Conservation (phyloP, 2,329 filamentous ascomycete genomes). For the Diaporthe ilicicola region DNA sequence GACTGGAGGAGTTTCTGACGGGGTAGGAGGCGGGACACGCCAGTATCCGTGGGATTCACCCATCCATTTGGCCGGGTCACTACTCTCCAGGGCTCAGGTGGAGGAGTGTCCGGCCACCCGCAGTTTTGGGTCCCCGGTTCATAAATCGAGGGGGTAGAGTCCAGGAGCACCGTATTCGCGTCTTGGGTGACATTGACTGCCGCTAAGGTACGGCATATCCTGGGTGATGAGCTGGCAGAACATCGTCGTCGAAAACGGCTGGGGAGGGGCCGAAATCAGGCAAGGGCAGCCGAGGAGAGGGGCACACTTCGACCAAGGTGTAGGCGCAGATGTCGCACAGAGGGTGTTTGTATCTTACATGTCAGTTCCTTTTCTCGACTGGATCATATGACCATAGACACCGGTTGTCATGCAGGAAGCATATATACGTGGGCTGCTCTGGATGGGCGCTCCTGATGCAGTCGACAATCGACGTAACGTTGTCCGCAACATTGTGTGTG, state of each 20-base stretch:
- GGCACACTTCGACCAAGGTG: neutral
- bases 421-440: slow-evolving; percentile 1
- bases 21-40: neutral
- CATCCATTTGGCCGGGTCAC: neutral
- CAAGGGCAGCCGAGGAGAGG: neutral
- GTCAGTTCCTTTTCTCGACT: neutral
- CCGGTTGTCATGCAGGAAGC: neutral
- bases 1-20: neutral
- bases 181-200: neutral
- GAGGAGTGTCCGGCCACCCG: neutral
- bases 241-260: slow-evolving; percentile 1
- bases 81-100: no score
- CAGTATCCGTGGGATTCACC: neutral
- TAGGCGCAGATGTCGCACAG: slow-evolving; percentile 2
- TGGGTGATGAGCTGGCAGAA: slow-evolving; percentile 17
- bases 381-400: neutral
- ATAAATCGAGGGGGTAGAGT: neutral
- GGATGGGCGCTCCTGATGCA: neutral
- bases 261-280: neutral
- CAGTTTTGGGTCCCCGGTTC: neutral
- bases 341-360: neutral
- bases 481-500: neutral
- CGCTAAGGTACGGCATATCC: neutral
- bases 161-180: neutral
- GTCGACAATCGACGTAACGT: neutral